Percentiles rank a stretch among this genome's conserved stretches.
Conservation (phyloP, 2,329 filamentous ascomycete species). For the Penicillium sp. region DNA sequence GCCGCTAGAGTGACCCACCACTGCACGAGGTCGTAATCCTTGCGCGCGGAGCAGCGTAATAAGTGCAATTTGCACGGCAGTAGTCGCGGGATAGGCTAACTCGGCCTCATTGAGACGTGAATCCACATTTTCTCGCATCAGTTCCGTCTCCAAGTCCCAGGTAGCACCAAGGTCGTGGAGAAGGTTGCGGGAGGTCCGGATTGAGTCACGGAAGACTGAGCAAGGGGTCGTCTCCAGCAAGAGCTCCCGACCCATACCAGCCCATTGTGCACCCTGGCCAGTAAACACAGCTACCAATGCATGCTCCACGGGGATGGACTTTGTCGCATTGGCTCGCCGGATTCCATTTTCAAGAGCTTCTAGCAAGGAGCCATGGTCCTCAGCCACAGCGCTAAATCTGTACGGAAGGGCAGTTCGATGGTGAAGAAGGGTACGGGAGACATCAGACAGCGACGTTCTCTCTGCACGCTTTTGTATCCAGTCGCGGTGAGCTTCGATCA, state of each 20-base stretch:
- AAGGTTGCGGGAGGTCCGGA: not conserved
- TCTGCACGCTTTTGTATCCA: too few species aligned
- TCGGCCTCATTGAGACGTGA: not conserved
- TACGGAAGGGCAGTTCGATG: too few species aligned
- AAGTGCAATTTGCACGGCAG: not conserved
- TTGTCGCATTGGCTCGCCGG: not conserved
- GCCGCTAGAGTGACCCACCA: slow-evolving; percentile 2
- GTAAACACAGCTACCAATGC: slow-evolving; percentile 4
- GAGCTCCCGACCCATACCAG: slow-evolving; percentile 11
- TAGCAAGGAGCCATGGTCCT: too few species aligned
- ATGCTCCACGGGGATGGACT: not conserved
- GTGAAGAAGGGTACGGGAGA: too few species aligned
- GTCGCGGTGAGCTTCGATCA: too few species aligned
- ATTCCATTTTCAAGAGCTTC: not conserved
- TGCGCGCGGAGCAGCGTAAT: not conserved
- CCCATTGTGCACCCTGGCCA: slow-evolving; percentile 11
- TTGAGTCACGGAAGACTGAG: slow-evolving; percentile 1
- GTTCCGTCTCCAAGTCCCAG: not conserved
- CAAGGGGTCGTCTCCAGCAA: not conserved
- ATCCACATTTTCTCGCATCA: not conserved
- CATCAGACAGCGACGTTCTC: too few species aligned
- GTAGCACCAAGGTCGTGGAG: not conserved
- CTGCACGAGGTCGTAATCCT: not conserved
- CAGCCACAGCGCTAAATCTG: too few species aligned
- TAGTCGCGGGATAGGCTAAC: not conserved